These are phyloP conservation scores for Pleurotus eryngii DNA, from an alignment of 768 basidiomycete genomes.

Conservation along the genomic window DNA sequence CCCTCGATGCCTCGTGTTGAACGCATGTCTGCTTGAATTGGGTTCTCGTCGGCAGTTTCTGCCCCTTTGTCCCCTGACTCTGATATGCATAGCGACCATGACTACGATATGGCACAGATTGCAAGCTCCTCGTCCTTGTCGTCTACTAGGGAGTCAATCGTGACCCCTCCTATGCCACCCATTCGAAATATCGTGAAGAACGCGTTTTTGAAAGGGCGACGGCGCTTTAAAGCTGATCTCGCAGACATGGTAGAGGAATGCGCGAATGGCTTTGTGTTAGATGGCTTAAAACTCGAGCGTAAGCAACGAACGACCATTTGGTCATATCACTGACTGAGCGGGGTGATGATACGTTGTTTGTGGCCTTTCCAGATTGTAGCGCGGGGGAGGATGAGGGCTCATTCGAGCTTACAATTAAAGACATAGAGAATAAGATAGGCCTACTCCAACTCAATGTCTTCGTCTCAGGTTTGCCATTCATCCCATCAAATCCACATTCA, in stretches of 20 bases:
- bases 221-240: slow-evolving; percentile 57
- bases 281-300: slow-evolving; percentile 42
- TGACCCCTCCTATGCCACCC: too few species aligned
- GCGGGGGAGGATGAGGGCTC: slow-evolving; percentile 63
- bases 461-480: slow-evolving; percentile 41
- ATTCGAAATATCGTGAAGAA: slow-evolving; percentile 26
- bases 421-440: slow-evolving; percentile 23
- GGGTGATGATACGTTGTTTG: too few species aligned
- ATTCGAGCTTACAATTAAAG: slow-evolving; percentile 49
- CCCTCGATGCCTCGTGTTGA: slow-evolving; percentile 9
- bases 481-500: neutral
- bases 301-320: slow-evolving; percentile 12
- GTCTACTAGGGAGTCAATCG: too few species aligned
- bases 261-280: slow-evolving; percentile 29
- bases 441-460: slow-evolving; percentile 40
- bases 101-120: too few species aligned
- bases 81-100: neutral
- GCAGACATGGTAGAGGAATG: slow-evolving; percentile 38
- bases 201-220: slow-evolving; percentile 50
- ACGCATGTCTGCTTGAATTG: slow-evolving; percentile 8
- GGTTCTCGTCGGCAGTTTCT: neutral
- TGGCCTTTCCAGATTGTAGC: slow-evolving; percentile 35
- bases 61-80: neutral
- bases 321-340: too few species aligned
- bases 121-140: too few species aligned